Base-by-base conservation (phyloP, 1,284 basidiomycete genomes). In the Boletus semigastroideus region DNA sequence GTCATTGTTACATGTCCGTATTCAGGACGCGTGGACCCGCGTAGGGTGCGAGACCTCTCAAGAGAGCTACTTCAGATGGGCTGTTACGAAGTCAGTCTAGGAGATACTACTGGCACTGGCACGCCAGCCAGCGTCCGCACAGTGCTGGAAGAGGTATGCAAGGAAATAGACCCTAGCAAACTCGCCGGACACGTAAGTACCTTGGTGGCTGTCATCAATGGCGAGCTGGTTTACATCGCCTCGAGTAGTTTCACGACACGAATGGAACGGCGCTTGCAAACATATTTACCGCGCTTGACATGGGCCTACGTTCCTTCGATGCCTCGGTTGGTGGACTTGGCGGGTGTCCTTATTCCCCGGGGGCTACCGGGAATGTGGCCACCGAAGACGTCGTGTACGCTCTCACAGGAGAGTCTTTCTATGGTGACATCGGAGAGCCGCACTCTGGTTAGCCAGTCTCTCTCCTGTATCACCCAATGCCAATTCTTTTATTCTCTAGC, bases 331-430 rank as follows among this genome's bases (percentile, higher is more conserved):
- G 86, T 5, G 94, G 94, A 0, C 80, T 98, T 0, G 95, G 95
- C 2, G 94, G 94, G 13, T 98, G 95, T 64, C 94, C 95, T 1
- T 98, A 94, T 71, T 94, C 93, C 0, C 95, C 95, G 0, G 94
- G 94, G 1, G 93, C 94, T 5, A 94, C 91, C 0, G 93, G 93
- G n/a, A 95, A 95, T 61, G 90, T 94, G 25, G 87, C 91, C 0
- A 95, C 92, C 0, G 94, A 96, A 65, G 92, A 94, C 60, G 84
- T 96, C 0, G 76, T 97, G 4, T 94, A 96, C 60, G 89, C 90
- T 0, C 77, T 98, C 6, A 82, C 85, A 44, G 82, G 78, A 22
- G 65, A 69, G 39, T 54, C 51, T 19, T 28, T 58, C 27, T 62
- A 57, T 11, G 57, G 57, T 13, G 46, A 58, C 6, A 50, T 62